A percentile compares a stretch with the other conserved stretches of the same genome.
Conservation (phyloP, 306 rosid genomes). For the Cucurbita pepo region DNA sequence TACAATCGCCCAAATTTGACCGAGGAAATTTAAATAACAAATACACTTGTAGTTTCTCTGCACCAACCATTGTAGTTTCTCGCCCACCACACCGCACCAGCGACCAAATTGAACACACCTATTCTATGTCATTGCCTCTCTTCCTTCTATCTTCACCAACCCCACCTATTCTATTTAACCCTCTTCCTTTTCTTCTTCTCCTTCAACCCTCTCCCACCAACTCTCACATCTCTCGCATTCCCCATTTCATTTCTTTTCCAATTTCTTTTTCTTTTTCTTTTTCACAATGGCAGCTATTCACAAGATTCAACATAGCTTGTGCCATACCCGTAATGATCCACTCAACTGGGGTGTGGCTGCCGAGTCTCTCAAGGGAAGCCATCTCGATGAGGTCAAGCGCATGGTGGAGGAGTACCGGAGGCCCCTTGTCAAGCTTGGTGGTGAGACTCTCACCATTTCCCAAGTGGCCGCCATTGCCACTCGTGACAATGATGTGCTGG, state of each 20-base stretch:
- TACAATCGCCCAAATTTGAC: not conserved
- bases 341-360: not conserved
- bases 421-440: constrained; percentile 33
- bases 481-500: not conserved
- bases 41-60: not conserved
- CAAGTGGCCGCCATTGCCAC: constrained; percentile 4
- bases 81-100: not conserved
- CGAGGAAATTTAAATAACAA: not conserved
- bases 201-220: not conserved
- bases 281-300: not conserved
- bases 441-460: not conserved
- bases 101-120: not conserved
- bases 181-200: not conserved
- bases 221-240: not conserved
- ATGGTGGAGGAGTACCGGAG: not conserved
- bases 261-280: not conserved
- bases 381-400: not conserved
- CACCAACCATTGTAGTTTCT: not conserved
- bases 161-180: not conserved
- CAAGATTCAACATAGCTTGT: not conserved
- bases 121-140: not conserved
- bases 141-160: not conserved
- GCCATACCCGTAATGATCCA: not conserved
- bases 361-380: not conserved
- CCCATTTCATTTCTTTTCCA: not conserved